Evolutionary conservation across 2,329 filamentous ascomycete genomes (phyloP).

Genomic region (Sphaerulina populicola): DNA sequence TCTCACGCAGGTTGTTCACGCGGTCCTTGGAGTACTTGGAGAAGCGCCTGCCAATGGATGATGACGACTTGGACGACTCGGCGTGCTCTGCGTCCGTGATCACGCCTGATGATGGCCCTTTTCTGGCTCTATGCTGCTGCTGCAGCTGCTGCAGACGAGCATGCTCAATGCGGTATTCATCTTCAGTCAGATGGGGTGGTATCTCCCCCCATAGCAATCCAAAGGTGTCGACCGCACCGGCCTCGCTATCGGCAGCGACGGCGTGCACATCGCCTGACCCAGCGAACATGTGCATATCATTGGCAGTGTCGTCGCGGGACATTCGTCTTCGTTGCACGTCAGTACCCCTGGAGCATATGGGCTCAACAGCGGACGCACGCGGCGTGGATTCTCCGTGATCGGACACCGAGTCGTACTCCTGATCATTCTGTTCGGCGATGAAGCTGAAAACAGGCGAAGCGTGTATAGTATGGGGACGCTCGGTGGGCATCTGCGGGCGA

Average conservation of each 20-base stretch:
- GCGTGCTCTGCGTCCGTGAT: background rate
- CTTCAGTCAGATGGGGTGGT: slow-evolving; percentile 5
- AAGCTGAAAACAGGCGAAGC: slow-evolving; percentile 13
- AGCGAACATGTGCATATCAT: slow-evolving; percentile 21
- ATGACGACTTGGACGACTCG: slow-evolving; percentile 3
- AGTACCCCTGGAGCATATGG: background rate
- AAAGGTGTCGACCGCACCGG: background rate
- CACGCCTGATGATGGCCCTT: slow-evolving; percentile 8
- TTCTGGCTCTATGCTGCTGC: background rate
- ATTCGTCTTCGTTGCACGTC: slow-evolving; percentile 10
- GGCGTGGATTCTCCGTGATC: slow-evolving; percentile 16
- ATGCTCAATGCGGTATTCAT: background rate
- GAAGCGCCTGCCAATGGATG: slow-evolving; percentile 13
- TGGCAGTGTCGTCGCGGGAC: slow-evolving; percentile 28
- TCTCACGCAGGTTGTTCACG: slow-evolving; percentile 16
- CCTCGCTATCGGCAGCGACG: background rate
- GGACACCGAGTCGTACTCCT: slow-evolving; percentile 10
- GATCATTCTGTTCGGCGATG: slow-evolving; percentile 14
- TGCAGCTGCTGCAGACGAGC: background rate
- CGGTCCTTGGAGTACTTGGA: slow-evolving; percentile 16
- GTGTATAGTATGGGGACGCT: slow-evolving; percentile 24
- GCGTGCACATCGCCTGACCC: background rate
- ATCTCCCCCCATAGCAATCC: slow-evolving; percentile 1
- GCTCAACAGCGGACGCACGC: slow-evolving; percentile 15
- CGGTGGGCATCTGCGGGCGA: slow-evolving; percentile 7